Conservation (phyloP, 139 green algal species). For the Dunaliella sp. region DNA sequence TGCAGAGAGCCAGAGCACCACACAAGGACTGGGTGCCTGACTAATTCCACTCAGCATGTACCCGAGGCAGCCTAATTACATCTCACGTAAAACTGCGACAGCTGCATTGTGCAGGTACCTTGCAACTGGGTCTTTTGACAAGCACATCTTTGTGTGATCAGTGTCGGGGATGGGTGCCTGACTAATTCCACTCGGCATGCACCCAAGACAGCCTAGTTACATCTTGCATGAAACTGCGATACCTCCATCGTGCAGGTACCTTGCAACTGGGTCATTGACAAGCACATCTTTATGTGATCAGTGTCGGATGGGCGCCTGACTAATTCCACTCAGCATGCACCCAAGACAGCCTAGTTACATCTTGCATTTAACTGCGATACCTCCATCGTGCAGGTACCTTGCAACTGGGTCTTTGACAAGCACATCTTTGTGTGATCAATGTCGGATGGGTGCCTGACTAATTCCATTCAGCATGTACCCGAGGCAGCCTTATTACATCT, state of each 20-base stretch:
- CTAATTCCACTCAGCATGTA: too few species aligned
- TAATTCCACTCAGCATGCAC: too few species aligned
- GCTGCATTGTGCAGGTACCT: conserved; percentile 70
- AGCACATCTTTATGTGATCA: conserved; percentile 72
- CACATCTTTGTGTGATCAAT: conserved; percentile 76
- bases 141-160: conserved; percentile 72
- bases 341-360: too few species aligned
- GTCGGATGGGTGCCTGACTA: conserved; percentile 61
- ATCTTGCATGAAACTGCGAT: too few species aligned
- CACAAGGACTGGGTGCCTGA: conserved; percentile 62
- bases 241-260: conserved; percentile 60
- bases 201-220: too few species aligned
- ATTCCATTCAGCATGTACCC: too few species aligned
- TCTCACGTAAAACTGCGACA: too few species aligned
- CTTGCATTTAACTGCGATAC: too few species aligned
- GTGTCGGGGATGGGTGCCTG: conserved; percentile 67
- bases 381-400: conserved; percentile 67
- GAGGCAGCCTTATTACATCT: too few species aligned
- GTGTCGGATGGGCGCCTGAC: conserved; percentile 67
- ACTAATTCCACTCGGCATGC: too few species aligned
- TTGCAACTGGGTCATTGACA: conserved; percentile 84
- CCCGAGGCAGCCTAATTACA: too few species aligned
- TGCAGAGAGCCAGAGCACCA: too few species aligned
- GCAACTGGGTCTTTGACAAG: conserved; percentile 78
- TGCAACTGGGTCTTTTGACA: conserved; percentile 82